These are phyloP conservation scores for Aspergillus bertholletiae DNA, from an alignment of 495 filamentous ascomycete genomes.

Conservation along the genomic window DNA sequence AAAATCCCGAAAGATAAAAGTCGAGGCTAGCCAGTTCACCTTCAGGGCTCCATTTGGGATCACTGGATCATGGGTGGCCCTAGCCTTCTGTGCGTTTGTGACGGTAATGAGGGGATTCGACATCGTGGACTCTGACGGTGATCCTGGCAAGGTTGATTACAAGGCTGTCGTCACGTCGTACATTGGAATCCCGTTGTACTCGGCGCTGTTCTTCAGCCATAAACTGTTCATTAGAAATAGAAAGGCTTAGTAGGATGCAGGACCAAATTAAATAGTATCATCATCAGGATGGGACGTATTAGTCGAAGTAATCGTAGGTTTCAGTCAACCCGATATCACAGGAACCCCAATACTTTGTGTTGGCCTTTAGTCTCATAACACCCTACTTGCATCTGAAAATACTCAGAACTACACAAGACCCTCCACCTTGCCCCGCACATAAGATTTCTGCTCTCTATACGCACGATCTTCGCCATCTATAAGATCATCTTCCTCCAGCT, in stretches of 20 bases:
- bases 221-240: slow-evolving; percentile 41
- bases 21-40: slow-evolving; percentile 67
- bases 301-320: no score
- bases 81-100: slow-evolving; percentile 66
- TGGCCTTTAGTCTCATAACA: no score
- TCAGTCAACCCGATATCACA: no score
- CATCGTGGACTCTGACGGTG: slow-evolving; percentile 32
- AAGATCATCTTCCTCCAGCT: neutral
- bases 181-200: slow-evolving; percentile 72
- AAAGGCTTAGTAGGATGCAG: neutral
- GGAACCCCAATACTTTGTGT: no score
- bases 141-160: slow-evolving; percentile 49
- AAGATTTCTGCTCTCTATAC: neutral
- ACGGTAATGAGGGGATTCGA: slow-evolving; percentile 69
- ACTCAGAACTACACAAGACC: neutral
- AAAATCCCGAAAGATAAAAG: slow-evolving; percentile 54
- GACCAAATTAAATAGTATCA: no score
- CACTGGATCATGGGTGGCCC: slow-evolving; percentile 59
- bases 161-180: slow-evolving; percentile 74
- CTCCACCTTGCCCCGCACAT: neutral
- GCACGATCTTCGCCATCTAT: neutral
- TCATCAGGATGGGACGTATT: no score
- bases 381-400: no score
- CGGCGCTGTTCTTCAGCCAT: slow-evolving; percentile 65
- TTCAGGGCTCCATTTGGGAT: slow-evolving; percentile 72